Conservation (phyloP, 352 stramenopile genomes). For the Phytophthora pisi region DNA sequence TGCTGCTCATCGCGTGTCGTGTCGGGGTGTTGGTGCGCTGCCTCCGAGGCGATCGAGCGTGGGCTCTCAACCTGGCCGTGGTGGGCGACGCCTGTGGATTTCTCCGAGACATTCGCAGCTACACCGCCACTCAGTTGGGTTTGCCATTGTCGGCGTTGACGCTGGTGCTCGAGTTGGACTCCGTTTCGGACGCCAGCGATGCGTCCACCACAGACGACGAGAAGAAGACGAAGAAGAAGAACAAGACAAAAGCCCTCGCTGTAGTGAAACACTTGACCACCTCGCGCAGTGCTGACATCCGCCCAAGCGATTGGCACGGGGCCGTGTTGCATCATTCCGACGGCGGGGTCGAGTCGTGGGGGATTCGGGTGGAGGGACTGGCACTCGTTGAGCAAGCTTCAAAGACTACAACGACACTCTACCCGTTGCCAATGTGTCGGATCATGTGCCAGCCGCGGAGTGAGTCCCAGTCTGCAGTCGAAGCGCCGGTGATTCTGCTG, state of each 20-base stretch:
- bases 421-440: conserved; percentile 41
- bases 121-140: conserved; percentile 1
- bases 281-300: background rate
- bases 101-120: conserved; percentile 15
- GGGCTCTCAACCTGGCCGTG: conserved; percentile 33
- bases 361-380: conserved; percentile 43
- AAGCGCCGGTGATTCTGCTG: conserved; percentile 28
- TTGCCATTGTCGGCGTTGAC: conserved; percentile 9
- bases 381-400: conserved; percentile 36
- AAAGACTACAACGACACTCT: conserved; percentile 19
- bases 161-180: conserved; percentile 28
- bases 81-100: conserved; percentile 22
- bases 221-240: conserved; percentile 3
- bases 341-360: conserved; percentile 22
- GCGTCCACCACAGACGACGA: conserved; percentile 1
- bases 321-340: conserved; percentile 25
- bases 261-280: conserved; percentile 14
- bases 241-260: conserved; percentile 8
- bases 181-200: conserved; percentile 3
- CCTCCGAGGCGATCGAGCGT: conserved; percentile 26
- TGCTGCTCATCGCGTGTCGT: conserved; percentile 33
- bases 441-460: conserved; percentile 32
- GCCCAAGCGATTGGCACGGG: conserved; percentile 18
- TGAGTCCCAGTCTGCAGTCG: background rate
- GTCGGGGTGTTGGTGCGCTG: conserved; percentile 31